Base-by-base conservation (phyloP, 331 rosid species). In the Acacia pycnantha region DNA sequence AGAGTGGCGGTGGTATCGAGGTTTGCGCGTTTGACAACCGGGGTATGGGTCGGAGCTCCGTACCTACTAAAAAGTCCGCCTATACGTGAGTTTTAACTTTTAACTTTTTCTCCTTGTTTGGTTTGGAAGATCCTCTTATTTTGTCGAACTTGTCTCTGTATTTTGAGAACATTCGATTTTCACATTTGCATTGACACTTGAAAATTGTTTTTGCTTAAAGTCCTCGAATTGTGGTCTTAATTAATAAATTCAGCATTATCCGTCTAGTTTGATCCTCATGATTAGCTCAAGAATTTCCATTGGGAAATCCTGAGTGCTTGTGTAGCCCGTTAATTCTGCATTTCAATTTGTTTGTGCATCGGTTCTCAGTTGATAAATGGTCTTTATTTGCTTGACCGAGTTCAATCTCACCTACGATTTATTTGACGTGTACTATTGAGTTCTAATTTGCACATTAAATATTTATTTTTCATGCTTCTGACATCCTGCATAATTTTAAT, bases 11-110 rank as follows among this genome's bases (percentile, higher is more conserved):
- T 26, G 97, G 91, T 11, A 82, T 96, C 85, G 90, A 96, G 76
- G 93, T 91, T 0, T 96, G 99, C 76, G 97, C 97, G 40, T 96
- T 96, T 81, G 99, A 96, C 83, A 96, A 96, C 76, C 92, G 99
- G 2, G 99, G 98, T 31, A 91, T 94, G 81, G 99, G 99, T 80
- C 90, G 86, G 83, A 96, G 99, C 92, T 87, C 92, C 77, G 79
- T 91, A 3, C 97, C 97, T 14, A 73, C 84, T 11, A 66, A 70
- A 47, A 92, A 90, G 77, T 90, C 97, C 56, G 87, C 89, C 24
- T 96, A 96, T 43, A 83, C 97, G 99, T 96, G 90, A 86, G 98
- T 90, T 65, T 37, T 26, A 16, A 6, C 54, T 24, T 77, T 33
- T 35, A 35, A 35, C 37, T 33, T n/a, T 3, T 47, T 47, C 2